These are phyloP conservation scores for Monosporascus sp. DNA, from an alignment of 2,329 filamentous ascomycete genomes.

Conservation along the genomic window DNA sequence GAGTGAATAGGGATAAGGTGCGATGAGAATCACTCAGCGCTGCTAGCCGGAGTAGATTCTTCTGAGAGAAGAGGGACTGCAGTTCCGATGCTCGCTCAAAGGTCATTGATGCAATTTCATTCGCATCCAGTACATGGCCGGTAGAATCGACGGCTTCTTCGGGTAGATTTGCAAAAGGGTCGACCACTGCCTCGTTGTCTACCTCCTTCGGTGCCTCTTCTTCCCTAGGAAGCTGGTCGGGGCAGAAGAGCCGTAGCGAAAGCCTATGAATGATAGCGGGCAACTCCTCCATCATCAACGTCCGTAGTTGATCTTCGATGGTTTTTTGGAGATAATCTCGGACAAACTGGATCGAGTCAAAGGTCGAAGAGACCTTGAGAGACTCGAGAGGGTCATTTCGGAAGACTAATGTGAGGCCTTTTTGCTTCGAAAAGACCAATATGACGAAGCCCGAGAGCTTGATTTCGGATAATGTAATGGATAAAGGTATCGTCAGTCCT, in stretches of 20 bases:
- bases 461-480: slow-evolving; percentile 94
- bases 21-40: slow-evolving; percentile 82
- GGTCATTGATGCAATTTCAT: slow-evolving; percentile 69
- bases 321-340: slow-evolving; percentile 94
- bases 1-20: slow-evolving; percentile 86
- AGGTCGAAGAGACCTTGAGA: slow-evolving; percentile 96
- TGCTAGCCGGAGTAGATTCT: slow-evolving; percentile 80
- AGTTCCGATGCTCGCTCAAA: slow-evolving; percentile 76
- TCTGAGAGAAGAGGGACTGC: slow-evolving; percentile 90
- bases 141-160: slow-evolving; percentile 76
- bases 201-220: slow-evolving; percentile 47
- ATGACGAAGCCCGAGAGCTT: slow-evolving; percentile 96
- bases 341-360: slow-evolving; percentile 98
- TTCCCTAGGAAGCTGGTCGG: slow-evolving; percentile 71
- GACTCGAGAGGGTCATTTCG: slow-evolving; percentile 97
- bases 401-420: slow-evolving; percentile 93
- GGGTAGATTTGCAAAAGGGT: slow-evolving; percentile 77
- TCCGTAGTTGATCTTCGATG: slow-evolving; percentile 87
- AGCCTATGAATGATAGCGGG: slow-evolving; percentile 93
- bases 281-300: slow-evolving; percentile 95
- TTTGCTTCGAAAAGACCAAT: slow-evolving; percentile 93
- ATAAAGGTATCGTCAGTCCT: slow-evolving; percentile 91
- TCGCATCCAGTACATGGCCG: slow-evolving; percentile 70
- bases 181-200: slow-evolving; percentile 57
- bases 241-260: slow-evolving; percentile 83